Conservation (phyloP, 306 rosid genomes). For the Pachyrhizus erosus region DNA sequence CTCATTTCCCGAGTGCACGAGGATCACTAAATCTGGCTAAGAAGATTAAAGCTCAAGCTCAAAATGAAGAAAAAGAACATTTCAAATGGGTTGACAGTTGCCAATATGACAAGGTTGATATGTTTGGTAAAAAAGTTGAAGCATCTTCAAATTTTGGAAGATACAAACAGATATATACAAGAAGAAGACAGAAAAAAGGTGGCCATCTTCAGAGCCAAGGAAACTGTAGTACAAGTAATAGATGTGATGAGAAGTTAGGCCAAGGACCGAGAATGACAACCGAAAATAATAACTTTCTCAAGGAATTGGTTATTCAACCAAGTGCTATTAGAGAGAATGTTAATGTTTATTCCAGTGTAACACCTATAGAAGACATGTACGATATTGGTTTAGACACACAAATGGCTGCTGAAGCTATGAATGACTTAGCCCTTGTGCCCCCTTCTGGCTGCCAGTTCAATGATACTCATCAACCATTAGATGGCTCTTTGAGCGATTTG, state of each 20-base stretch:
- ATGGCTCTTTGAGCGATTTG: conserved; percentile 41
- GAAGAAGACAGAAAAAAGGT: conserved; percentile 46
- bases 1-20: conserved; percentile 46
- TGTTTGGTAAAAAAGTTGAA: conserved; percentile 22
- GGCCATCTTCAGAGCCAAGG: conserved; percentile 38
- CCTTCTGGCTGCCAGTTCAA: conserved; percentile 26
- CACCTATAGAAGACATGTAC: conserved; percentile 42
- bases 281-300: conserved; percentile 31
- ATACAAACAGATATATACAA: conserved; percentile 39
- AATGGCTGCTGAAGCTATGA: conserved; percentile 84
- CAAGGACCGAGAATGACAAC: conserved; percentile 37
- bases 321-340: conserved; percentile 40
- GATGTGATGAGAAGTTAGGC: conserved; percentile 41
- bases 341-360: conserved; percentile 45
- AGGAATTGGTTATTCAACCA: conserved; percentile 41
- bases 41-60: conserved; percentile 46
- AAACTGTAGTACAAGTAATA: conserved; percentile 22
- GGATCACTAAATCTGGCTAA: conserved; percentile 62
- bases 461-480: conserved; percentile 40
- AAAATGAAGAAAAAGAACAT: conserved; percentile 46
- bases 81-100: conserved; percentile 57
- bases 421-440: conserved; percentile 60
- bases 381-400: conserved; percentile 78
- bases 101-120: conserved; percentile 31
- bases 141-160: conserved; percentile 39